Evolutionary conservation across 2,329 filamentous ascomycete species (phyloP), one percentile per base, ranked within the genome.

Genomic region (Purpureocillium lavendulum): DNA sequence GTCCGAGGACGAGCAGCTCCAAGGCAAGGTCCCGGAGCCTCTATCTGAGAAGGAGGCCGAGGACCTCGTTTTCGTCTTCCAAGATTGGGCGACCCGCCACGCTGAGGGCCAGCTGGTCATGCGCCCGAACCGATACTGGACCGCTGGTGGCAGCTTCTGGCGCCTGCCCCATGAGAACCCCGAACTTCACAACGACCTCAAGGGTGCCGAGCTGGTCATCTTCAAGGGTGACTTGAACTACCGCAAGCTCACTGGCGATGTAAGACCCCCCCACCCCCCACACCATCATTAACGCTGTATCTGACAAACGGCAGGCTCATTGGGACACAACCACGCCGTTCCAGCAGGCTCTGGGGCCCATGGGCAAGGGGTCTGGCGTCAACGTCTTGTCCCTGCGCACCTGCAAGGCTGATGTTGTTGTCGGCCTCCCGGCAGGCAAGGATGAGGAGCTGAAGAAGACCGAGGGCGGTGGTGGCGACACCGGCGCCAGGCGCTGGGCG

Each of bases 181-280:
- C 3, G 71, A 75, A 21, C 65, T 98, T 11, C 73, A 78, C 38
- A 73, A 85, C 7, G 90, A 97, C 55, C 64, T 98, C 40, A 82
- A 88, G 67, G 66, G 78, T 45, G 86, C 84, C 48, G 86, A 95
- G 59, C 70, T 98, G 14, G 87, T 95, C 11, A 80, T 98, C 40
- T 97, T 97, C 71, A 98, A 98, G 70, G 92, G 92, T 3, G 92
- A 98, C 58, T 60, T 98, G 50, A 98, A 98, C 66, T 98, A 97
- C 62, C 74, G 92, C 45, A 98, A 98, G 62, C 62, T 98, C 49
- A 88, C 84, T 24, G 84, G 79, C 36, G 92, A 98, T 70, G 87
- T 90, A 66, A 68, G 82, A 44, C 16, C 21, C 9, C 21, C 30
- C 0, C 10, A 13, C 5, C 6, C 6, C 4, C 12, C 12, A 5